Base-by-base conservation (phyloP, 768 basidiomycete genomes). In the Pholiota microspora region DNA sequence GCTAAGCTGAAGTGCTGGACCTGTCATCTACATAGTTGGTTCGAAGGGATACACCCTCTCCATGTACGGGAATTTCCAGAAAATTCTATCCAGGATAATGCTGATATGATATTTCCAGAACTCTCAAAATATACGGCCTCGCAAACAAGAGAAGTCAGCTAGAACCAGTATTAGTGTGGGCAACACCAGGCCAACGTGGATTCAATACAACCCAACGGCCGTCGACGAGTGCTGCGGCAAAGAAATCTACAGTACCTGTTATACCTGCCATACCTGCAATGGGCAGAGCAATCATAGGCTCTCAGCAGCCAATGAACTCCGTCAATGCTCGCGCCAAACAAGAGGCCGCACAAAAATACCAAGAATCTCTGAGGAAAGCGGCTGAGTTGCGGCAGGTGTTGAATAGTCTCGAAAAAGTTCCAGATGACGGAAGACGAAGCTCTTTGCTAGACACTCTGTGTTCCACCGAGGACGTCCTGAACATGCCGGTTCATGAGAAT, bases 391-490 rank as follows among this genome's bases (percentile, higher is more conserved):
- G 68, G 46, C 73, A 83, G 55, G 83, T 89, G 72, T 67, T 94
- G 12, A 77, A 71, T 38, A 80, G 69, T 24, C 73, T 94, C 9
- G 89, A 90, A 64, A 89, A 85, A 65, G 86, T 94, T 2, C 82
- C 89, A 55, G 86, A 92, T 50, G 89, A 91, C 63, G 79, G 78
- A 18, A 78, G 90, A 31, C 83, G 92, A 7, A 74, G 76, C 44
- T 86, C 86, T 7, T 69, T 93, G 18, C 74, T 93, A 0, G 89
- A 93, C 62, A 79, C 79, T 0, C 67, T 93, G 25, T 86, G 85
- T 60, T 75, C 82, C 7, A 77, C 73, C 5, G 83, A 85, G 25
- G 93, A 96, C 66, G 75, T 94, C 13, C 67, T 90, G 29, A 79
- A 80, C 40, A 71, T 95, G 23, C 91, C 92, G 0, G 62, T 79